These are phyloP conservation scores for Cyberlindnera suaveolens DNA, from an alignment of 805 yeast genomes.

Conservation along the genomic window DNA sequence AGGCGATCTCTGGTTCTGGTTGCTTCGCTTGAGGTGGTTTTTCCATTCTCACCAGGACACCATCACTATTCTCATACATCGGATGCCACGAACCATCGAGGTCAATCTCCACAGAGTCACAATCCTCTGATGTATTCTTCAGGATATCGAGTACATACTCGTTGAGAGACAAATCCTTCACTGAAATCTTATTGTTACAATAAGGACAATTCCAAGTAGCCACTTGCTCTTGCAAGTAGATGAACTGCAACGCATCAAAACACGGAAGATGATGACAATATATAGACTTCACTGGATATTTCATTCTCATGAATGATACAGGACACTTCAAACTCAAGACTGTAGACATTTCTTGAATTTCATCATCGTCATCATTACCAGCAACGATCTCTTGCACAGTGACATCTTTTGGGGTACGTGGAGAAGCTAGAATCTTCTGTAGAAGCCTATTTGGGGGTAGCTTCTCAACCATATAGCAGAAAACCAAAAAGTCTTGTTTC, in stretches of 20 bases:
- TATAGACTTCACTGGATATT: slow-evolving; percentile 62
- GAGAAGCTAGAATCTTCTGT: slow-evolving; percentile 34
- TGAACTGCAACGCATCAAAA: slow-evolving; percentile 72
- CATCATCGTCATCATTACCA: slow-evolving; percentile 57
- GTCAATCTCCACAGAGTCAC: slow-evolving; percentile 60
- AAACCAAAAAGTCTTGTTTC: slow-evolving; percentile 41
- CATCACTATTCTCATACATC: slow-evolving; percentile 23
- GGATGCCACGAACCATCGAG: slow-evolving; percentile 72
- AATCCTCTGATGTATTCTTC: slow-evolving; percentile 42
- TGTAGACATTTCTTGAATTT: slow-evolving; percentile 59
- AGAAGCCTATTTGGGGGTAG: slow-evolving; percentile 37
- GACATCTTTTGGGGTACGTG: slow-evolving; percentile 45
- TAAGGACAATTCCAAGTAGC: slow-evolving; percentile 89
- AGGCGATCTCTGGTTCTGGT: not conserved
- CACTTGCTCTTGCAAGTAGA: slow-evolving; percentile 70
- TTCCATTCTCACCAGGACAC: slow-evolving; percentile 2
- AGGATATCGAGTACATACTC: slow-evolving; percentile 68
- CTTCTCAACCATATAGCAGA: slow-evolving; percentile 52
- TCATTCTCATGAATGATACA: slow-evolving; percentile 62
- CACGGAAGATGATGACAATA: slow-evolving; percentile 81
- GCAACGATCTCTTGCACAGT: slow-evolving; percentile 43
- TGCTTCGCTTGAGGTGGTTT: not conserved
- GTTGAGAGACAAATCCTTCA: slow-evolving; percentile 61
- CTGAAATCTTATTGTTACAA: slow-evolving; percentile 49
- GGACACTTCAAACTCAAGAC: slow-evolving; percentile 74